Conservation (phyloP, 2,329 filamentous ascomycete genomes). For the Cladorrhinum sp. region DNA sequence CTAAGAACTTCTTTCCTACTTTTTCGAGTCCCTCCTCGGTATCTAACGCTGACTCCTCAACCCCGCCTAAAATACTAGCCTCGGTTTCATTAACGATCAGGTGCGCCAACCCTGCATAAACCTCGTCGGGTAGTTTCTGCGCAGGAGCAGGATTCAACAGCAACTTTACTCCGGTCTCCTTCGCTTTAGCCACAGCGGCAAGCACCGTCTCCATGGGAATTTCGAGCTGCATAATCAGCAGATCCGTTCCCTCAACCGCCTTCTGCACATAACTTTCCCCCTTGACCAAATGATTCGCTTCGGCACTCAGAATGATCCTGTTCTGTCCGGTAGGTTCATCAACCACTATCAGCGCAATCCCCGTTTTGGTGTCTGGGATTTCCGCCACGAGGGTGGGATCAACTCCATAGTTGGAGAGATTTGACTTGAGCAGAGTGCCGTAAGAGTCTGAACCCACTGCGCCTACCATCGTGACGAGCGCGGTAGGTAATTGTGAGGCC, state of each 20-base stretch:
- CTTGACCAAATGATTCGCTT: conserved; percentile 57
- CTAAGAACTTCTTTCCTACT: conserved; percentile 61
- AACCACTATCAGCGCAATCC: conserved; percentile 73
- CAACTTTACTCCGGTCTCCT: conserved; percentile 53
- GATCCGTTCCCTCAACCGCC: conserved; percentile 41
- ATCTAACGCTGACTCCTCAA: conserved; percentile 48
- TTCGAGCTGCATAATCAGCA: conserved; percentile 77
- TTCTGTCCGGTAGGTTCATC: conserved; percentile 72
- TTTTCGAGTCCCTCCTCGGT: conserved; percentile 41
- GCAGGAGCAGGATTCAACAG: conserved; percentile 87
- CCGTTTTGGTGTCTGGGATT: conserved; percentile 52
- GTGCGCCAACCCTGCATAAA: conserved; percentile 68
- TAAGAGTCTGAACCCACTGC: conserved; percentile 70
- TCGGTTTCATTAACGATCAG: conserved; percentile 91
- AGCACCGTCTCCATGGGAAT: conserved; percentile 66
- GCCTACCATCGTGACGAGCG: conserved; percentile 66
- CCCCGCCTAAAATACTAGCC: conserved; percentile 67
- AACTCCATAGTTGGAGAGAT: conserved; percentile 60
- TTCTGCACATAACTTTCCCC: conserved; percentile 37
- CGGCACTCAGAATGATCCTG: conserved; percentile 69
- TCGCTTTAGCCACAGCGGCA: conserved; percentile 53
- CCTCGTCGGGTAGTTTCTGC: conserved; percentile 61
- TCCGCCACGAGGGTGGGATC: conserved; percentile 53
- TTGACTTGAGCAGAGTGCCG: conserved; percentile 55
- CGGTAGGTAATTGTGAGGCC: conserved; percentile 28